Base-by-base conservation (phyloP, 345 rosid species). In the Eucalyptus regnans region DNA sequence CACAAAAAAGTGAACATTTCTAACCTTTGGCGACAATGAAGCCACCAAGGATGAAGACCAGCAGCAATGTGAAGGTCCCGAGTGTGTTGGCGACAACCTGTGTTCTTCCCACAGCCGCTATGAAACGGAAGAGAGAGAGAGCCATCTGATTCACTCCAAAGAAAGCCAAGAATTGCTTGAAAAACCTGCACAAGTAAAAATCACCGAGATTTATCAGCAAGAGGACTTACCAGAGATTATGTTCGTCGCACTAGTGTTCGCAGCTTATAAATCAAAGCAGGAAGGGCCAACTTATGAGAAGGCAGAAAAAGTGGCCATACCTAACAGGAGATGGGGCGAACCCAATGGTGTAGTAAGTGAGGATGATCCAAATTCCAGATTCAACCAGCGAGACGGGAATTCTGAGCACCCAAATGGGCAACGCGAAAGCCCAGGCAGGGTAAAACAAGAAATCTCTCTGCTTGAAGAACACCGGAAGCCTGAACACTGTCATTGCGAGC, bases 401-500 rank as follows among this genome's bases (percentile, higher is more conserved):
- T 80, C 93, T 90, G 44, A 95, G 89, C 90, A 96, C 86, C 90
- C 95, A 96, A 12, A 93, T 87, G 44, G 98, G 96, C 86, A 96
- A 44, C 3, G 95, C 90, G 68, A 92, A 96, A 9, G 95, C 94
- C 98, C 97, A 95, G 1, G 97, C 90, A 5, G 98, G 98, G 87
- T 91, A 96, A 90, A 95, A 96, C 46, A 91, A 79, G 89, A 92
- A 90, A 54, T 92, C 93, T 12, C 98, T 94, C 92, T 96, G 98
- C 92, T 96, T 96, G 91, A 92, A 96, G 92, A 96, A 95, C 68
- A 96, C 96, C 12, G 95, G 97, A 89, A 95, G 97, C 92, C 94
- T 92, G 83, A 90, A 92, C 27, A 96, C 93, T 43, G 97, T 94
- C 95, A 96, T 93, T 4, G 96, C 93, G 14, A 96, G 90, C 91